phyloP scores from a whole-genome alignment of 2,329 filamentous ascomycete genomes.

The Arthroderma uncinatum region DNA sequence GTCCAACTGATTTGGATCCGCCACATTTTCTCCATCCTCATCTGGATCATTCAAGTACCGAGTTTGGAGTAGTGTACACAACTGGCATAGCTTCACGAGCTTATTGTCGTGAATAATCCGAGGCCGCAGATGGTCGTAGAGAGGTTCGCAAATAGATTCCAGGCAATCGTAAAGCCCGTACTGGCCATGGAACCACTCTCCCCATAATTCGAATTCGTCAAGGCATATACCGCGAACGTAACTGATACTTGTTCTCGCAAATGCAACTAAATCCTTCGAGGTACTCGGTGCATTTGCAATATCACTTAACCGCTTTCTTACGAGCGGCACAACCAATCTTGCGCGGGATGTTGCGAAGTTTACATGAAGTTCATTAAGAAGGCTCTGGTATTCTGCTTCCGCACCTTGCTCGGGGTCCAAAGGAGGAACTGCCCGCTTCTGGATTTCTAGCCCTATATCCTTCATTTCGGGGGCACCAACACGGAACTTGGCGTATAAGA shows the following conservation, averaged over 20 bases:
- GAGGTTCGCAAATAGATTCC: constrained; percentile 55
- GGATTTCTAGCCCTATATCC: constrained; percentile 54
- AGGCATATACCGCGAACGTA: constrained; percentile 55
- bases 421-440: constrained; percentile 52
- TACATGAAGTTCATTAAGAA: constrained; percentile 55
- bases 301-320: constrained; percentile 48
- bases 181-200: constrained; percentile 54
- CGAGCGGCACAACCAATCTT: constrained; percentile 49
- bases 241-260: constrained; percentile 53
- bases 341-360: constrained; percentile 50
- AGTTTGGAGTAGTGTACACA: constrained; percentile 55
- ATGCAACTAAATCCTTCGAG: constrained; percentile 52
- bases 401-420: constrained; percentile 47
- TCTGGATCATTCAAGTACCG: constrained; percentile 52
- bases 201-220: constrained; percentile 58
- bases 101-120: constrained; percentile 57
- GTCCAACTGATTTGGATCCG: constrained; percentile 46
- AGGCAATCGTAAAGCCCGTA: constrained; percentile 54
- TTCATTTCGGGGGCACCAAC: constrained; percentile 56
- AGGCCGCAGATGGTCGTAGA: constrained; percentile 55
- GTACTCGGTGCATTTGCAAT: constrained; percentile 49
- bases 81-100: constrained; percentile 54
- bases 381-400: constrained; percentile 54
- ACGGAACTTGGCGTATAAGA: constrained; percentile 61
- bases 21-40: constrained; percentile 38